These are phyloP conservation scores for Fusarium cyanostomum DNA, from an alignment of 2,329 filamentous ascomycete species.

Conservation along the genomic window DNA sequence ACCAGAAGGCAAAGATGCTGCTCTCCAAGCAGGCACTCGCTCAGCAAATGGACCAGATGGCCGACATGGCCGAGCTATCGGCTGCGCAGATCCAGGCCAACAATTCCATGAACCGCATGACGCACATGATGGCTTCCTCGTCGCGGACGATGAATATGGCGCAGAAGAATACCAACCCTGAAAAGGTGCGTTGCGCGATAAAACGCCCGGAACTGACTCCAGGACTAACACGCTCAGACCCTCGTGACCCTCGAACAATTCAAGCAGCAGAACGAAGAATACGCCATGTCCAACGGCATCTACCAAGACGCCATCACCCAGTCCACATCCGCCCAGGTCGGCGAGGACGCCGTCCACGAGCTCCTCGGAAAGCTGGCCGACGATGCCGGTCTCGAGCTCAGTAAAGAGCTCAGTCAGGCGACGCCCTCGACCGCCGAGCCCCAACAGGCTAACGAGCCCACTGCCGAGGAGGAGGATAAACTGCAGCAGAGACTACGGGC, in stretches of 20 bases:
- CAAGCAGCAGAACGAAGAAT: constrained; percentile 70
- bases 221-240: constrained; percentile 51
- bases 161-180: constrained; percentile 67
- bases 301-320: constrained; percentile 87
- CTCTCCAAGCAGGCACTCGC: constrained; percentile 70
- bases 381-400: constrained; percentile 85
- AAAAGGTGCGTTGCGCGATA: constrained; percentile 53
- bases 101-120: constrained; percentile 73
- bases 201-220: background rate
- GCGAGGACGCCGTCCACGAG: constrained; percentile 87
- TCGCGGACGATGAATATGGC: constrained; percentile 67
- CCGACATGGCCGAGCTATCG: constrained; percentile 70
- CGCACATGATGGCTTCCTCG: constrained; percentile 69
- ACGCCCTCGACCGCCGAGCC: constrained; percentile 68
- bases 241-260: constrained; percentile 69
- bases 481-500: constrained; percentile 70
- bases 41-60: constrained; percentile 71
- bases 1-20: constrained; percentile 70
- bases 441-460: constrained; percentile 70
- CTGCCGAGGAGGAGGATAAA: constrained; percentile 81
- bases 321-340: constrained; percentile 76
- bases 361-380: constrained; percentile 87
- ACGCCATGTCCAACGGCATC: constrained; percentile 73
- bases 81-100: constrained; percentile 71
- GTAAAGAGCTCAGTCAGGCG: constrained; percentile 73